A percentile compares a stretch with the other conserved stretches of the same genome.
Conservation (phyloP, 2,329 filamentous ascomycete species). For the Sarocladium strictum region DNA sequence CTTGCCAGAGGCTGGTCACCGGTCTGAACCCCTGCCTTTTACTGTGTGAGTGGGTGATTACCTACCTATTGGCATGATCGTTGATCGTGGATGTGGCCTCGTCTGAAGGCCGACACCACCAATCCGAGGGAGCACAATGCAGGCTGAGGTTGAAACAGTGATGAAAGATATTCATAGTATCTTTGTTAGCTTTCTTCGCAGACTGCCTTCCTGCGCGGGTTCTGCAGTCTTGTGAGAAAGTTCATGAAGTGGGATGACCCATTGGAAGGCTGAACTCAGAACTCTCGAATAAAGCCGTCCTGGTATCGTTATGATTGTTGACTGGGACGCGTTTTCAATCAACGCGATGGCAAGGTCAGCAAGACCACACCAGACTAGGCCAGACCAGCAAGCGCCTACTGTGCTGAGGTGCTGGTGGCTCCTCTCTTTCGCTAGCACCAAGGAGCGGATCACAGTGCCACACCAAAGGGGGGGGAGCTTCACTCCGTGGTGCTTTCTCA, state of each 20-base stretch:
- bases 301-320: background rate
- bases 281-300: too few species aligned
- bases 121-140: background rate
- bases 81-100: background rate
- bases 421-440: background rate
- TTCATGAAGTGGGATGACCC: too few species aligned
- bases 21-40: background rate
- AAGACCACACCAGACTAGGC: background rate
- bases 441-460: conserved; percentile 6
- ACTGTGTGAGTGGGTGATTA: background rate
- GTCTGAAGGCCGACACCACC: background rate
- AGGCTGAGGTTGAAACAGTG: background rate
- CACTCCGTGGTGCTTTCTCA: background rate
- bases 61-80: background rate
- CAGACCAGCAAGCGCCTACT: background rate
- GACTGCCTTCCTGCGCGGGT: too few species aligned
- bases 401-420: background rate
- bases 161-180: background rate
- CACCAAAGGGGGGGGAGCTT: background rate
- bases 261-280: too few species aligned
- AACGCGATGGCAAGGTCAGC: background rate
- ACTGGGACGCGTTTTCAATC: background rate
- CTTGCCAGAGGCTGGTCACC: background rate
- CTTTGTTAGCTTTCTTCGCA: too few species aligned
- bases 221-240: too few species aligned